Evolutionary conservation across 2,329 filamentous ascomycete genomes (phyloP).

Genomic region (Cordyceps pruinosa): DNA sequence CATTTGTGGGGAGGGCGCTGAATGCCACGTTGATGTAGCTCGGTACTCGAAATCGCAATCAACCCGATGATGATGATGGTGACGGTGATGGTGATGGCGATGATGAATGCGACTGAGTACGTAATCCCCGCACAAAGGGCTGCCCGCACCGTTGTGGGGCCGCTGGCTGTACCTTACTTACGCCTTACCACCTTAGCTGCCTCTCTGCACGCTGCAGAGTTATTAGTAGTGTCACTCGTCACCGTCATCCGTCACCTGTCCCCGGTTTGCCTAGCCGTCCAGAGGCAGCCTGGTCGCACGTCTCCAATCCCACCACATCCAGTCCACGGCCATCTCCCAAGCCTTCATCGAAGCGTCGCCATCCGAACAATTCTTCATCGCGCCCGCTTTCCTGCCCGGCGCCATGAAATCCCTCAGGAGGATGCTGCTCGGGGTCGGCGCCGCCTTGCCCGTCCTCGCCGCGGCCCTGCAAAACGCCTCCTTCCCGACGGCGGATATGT

Average conservation of each 20-base stretch:
- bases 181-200: too few species aligned
- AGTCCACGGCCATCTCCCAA: slow-evolving; percentile 1
- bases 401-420: slow-evolving; percentile 36
- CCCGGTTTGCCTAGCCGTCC: not conserved
- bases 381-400: slow-evolving; percentile 2
- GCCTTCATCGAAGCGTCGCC: not conserved
- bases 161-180: not conserved
- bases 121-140: not conserved
- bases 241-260: not conserved
- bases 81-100: too few species aligned
- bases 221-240: slow-evolving; percentile 1
- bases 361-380: slow-evolving; percentile 16
- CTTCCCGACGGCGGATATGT: slow-evolving; percentile 53
- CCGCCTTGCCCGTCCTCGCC: slow-evolving; percentile 33
- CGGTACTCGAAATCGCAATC: too few species aligned
- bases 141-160: not conserved
- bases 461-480: slow-evolving; percentile 44
- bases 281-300: not conserved
- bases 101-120: too few species aligned
- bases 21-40: too few species aligned
- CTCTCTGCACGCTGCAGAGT: not conserved
- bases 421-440: slow-evolving; percentile 33
- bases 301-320: not conserved
- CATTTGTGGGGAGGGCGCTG: too few species aligned
- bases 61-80: too few species aligned